These are phyloP conservation scores for Aspergillus glaucus DNA, from an alignment of 2,329 filamentous ascomycete species.

Conservation along the genomic window DNA sequence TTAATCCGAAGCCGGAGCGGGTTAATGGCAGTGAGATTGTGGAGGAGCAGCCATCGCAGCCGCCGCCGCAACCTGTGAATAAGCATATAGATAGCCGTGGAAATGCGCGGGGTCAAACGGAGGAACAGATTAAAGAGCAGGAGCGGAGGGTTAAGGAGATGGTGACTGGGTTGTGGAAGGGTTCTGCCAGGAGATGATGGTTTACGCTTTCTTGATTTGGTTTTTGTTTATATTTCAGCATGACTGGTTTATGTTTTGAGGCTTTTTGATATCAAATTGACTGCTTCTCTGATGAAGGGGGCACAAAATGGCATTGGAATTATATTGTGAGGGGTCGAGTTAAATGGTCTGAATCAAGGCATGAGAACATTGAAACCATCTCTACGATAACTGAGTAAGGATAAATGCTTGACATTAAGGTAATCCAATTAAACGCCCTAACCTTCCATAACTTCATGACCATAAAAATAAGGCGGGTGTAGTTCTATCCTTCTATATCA, in stretches of 20 bases:
- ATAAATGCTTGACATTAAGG: background rate
- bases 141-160: slow-evolving; percentile 55
- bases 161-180: slow-evolving; percentile 51
- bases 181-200: slow-evolving; percentile 10
- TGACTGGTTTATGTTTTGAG: background rate
- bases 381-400: background rate
- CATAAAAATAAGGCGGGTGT: background rate
- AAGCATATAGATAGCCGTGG: slow-evolving; percentile 49
- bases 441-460: background rate
- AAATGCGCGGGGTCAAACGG: slow-evolving; percentile 56
- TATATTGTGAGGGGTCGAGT: background rate
- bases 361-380: too few species aligned
- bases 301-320: background rate
- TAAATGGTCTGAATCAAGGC: background rate
- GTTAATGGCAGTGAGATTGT: slow-evolving; percentile 40
- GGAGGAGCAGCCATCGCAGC: slow-evolving; percentile 23
- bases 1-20: slow-evolving; percentile 48
- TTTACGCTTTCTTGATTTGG: slow-evolving; percentile 1
- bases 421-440: background rate
- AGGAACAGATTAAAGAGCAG: slow-evolving; percentile 56
- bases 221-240: background rate
- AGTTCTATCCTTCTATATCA: background rate
- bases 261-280: background rate
- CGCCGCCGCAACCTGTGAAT: slow-evolving; percentile 34
- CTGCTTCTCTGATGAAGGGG: background rate